Evolutionary conservation across 1,284 basidiomycete genomes (phyloP).

Genomic region (Gomphus sp.): DNA sequence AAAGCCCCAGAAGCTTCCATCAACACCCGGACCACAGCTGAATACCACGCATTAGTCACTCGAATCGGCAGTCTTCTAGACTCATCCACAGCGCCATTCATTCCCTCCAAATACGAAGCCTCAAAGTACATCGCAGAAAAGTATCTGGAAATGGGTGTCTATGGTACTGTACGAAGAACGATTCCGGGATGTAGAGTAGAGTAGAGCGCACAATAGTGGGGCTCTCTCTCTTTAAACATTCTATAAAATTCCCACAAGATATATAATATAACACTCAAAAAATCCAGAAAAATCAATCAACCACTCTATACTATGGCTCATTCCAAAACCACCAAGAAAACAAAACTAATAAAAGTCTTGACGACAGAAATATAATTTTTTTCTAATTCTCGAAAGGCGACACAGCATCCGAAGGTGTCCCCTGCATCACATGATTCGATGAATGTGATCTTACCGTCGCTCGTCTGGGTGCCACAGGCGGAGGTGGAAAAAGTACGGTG

Average conservation of each 20-base stretch:
- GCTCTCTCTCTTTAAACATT: no score
- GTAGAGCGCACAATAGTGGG: no score
- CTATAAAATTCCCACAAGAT: no score
- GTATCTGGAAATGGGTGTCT: slow-evolving; percentile 34
- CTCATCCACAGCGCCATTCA: slow-evolving; percentile 31
- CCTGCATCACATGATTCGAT: neutral
- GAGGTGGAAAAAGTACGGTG: neutral
- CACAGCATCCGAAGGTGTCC: neutral
- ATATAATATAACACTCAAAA: no score
- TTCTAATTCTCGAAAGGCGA: neutral
- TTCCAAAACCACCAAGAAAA: neutral
- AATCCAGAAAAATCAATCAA: no score
- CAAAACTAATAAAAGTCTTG: no score
- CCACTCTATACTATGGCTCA: neutral
- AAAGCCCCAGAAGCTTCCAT: no score
- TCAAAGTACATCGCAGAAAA: slow-evolving; percentile 32
- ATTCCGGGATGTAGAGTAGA: neutral
- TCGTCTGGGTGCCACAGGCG: slow-evolving; percentile 1
- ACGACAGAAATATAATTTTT: no score
- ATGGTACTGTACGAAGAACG: slow-evolving; percentile 2
- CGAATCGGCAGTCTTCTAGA: slow-evolving; percentile 46
- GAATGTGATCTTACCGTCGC: neutral
- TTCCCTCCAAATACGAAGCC: slow-evolving; percentile 24
- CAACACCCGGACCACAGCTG: no score
- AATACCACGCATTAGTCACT: slow-evolving; percentile 38